phyloP scores from a whole-genome alignment of 176 grass and related monocot species.

The Tillandsia leiboldiana region DNA sequence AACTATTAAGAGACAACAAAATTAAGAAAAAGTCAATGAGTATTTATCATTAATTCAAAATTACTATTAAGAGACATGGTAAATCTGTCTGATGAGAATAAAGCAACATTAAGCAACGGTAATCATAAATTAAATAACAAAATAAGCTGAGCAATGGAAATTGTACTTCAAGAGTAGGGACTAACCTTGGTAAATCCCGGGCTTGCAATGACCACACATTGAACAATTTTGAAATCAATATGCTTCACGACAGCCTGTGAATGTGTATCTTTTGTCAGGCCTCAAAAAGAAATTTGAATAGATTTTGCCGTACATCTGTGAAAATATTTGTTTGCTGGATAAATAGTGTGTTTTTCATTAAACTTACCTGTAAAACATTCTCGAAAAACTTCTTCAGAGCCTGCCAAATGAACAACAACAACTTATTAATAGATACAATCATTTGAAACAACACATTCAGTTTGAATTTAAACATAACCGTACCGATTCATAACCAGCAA shows the following conservation, averaged over 20 bases:
- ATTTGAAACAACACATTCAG: constrained; percentile 1
- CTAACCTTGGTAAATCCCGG: constrained; percentile 97
- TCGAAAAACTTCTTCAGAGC: constrained; percentile 97
- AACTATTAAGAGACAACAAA: no score
- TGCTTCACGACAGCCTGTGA: constrained; percentile 73
- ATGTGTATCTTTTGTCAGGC: constrained; percentile 22
- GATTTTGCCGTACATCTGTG: neutral
- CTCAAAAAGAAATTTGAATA: neutral
- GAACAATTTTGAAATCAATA: constrained; percentile 76
- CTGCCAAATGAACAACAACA: constrained; percentile 40
- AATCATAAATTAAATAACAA: constrained; percentile 4
- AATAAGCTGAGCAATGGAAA: neutral
- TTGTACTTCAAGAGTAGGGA: constrained; percentile 2
- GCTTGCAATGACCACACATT: constrained; percentile 89
- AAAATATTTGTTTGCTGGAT: neutral
- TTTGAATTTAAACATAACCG: constrained; percentile 8
- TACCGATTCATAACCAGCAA: constrained; percentile 95
- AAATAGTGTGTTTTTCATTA: neutral
- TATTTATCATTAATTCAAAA: no score
- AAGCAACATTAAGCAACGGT: neutral
- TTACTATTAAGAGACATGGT: neutral
- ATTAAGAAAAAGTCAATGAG: no score
- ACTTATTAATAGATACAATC: constrained; percentile 19
- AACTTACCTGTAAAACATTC: constrained; percentile 76
- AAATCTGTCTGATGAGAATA: neutral